Evolutionary conservation across 495 filamentous ascomycete genomes (phyloP).

Genomic region (Pyrenula aspistea): DNA sequence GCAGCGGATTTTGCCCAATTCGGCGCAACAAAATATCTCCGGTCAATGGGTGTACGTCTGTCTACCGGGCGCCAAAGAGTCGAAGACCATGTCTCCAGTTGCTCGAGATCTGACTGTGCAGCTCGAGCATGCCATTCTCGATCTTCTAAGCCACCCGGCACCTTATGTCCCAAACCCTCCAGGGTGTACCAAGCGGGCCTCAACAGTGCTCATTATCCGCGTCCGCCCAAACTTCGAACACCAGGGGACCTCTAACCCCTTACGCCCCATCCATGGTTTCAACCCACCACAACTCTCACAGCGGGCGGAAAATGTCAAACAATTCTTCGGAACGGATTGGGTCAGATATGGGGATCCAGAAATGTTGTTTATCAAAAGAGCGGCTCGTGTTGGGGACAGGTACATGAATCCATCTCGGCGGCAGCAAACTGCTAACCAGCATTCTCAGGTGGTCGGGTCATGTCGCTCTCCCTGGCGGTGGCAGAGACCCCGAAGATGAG

Average conservation of each 20-base stretch:
- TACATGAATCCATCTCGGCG: neutral
- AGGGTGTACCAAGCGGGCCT: conserved; percentile 52
- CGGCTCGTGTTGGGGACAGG: conserved; percentile 55
- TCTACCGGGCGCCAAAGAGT: too few species aligned
- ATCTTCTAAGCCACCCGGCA: conserved; percentile 42
- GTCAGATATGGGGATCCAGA: conserved; percentile 65
- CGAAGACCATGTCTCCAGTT: too few species aligned
- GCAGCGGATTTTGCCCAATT: too few species aligned
- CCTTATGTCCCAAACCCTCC: conserved; percentile 53
- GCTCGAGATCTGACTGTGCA: conserved; percentile 8
- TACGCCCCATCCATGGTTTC: conserved; percentile 17
- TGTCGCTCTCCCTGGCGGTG: conserved; percentile 65
- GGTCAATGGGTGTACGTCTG: too few species aligned
- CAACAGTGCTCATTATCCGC: conserved; percentile 60
- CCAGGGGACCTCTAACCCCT: conserved; percentile 30
- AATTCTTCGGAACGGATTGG: conserved; percentile 61
- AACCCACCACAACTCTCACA: conserved; percentile 29
- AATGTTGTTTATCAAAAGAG: conserved; percentile 65
- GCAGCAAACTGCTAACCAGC: neutral
- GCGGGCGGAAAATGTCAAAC: neutral
- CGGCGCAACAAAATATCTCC: too few species aligned
- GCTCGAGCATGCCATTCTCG: conserved; percentile 34
- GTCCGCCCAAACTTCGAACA: conserved; percentile 49
- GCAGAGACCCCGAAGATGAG: conserved; percentile 54
- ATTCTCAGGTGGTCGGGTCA: conserved; percentile 53